Evolutionary conservation across 768 basidiomycete genomes (phyloP).

Genomic region (Serpula lacrymans): DNA sequence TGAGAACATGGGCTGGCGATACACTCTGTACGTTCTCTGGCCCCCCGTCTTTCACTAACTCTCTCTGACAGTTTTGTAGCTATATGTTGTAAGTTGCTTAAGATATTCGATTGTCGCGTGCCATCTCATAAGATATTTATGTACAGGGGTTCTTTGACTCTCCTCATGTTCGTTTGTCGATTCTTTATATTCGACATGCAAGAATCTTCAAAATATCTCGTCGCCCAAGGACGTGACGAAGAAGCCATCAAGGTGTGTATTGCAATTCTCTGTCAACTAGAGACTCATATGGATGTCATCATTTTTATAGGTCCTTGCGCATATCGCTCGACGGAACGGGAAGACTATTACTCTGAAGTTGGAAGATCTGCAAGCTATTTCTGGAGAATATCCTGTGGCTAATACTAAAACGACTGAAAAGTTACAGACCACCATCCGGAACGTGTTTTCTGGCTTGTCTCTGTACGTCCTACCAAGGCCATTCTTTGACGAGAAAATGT

Average conservation of each 20-base stretch:
- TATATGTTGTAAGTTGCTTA: constrained; percentile 36
- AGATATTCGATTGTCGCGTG: constrained; percentile 3
- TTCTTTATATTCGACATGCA: constrained; percentile 57
- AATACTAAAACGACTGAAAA: constrained; percentile 9
- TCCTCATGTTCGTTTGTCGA: constrained; percentile 51
- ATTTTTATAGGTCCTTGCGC: constrained; percentile 38
- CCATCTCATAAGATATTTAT: constrained; percentile 1
- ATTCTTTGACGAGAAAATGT: no score
- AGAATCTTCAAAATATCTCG: constrained; percentile 60
- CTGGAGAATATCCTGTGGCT: constrained; percentile 15
- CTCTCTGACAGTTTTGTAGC: constrained; percentile 15
- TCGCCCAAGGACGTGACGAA: constrained; percentile 52
- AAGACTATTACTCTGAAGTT: constrained; percentile 42
- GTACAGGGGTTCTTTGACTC: constrained; percentile 44
- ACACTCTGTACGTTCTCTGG: constrained; percentile 42
- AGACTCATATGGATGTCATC: background rate
- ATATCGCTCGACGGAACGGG: constrained; percentile 47
- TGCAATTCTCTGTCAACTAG: background rate
- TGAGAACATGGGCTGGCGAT: constrained; percentile 62
- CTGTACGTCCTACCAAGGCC: constrained; percentile 31
- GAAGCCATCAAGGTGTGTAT: constrained; percentile 45
- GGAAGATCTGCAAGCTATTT: constrained; percentile 37
- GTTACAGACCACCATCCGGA: constrained; percentile 24
- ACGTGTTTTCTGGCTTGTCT: constrained; percentile 36
- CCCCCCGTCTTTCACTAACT: constrained; percentile 3